Conservation (phyloP, 768 basidiomycete genomes). For the Neoboletus subvelutipes region DNA sequence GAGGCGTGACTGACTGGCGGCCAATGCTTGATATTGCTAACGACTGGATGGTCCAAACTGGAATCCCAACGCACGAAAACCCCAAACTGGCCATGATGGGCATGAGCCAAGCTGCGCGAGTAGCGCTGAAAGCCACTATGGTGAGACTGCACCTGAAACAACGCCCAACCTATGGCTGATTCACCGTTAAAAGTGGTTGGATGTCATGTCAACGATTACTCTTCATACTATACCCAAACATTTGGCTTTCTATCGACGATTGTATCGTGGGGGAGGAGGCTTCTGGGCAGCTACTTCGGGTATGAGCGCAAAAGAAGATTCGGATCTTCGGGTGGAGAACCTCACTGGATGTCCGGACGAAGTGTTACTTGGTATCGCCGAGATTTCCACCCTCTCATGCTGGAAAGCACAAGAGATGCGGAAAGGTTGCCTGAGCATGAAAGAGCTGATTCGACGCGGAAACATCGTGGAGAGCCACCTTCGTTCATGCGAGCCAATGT, state of each 20-base stretch:
- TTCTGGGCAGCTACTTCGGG: constrained; percentile 42
- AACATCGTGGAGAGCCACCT: constrained; percentile 69
- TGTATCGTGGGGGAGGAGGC: constrained; percentile 54
- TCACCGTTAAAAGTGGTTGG: constrained; percentile 60
- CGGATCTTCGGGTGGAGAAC: constrained; percentile 59
- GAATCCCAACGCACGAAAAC: constrained; percentile 62
- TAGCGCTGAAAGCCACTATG: constrained; percentile 69
- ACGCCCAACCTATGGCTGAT: constrained; percentile 11
- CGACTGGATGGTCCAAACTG: constrained; percentile 74
- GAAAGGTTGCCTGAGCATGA: constrained; percentile 66
- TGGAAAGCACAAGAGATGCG: constrained; percentile 70
- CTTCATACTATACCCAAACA: constrained; percentile 62
- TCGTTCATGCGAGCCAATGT: constrained; percentile 39
- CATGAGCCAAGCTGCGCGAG: constrained; percentile 53
- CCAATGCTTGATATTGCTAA: constrained; percentile 65
- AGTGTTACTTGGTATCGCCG: constrained; percentile 71
- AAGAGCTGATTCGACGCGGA: constrained; percentile 73
- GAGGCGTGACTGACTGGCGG: constrained; percentile 69
- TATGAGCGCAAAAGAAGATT: constrained; percentile 34
- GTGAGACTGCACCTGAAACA: constrained; percentile 44
- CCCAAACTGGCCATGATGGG: constrained; percentile 56
- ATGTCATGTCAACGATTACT: constrained; percentile 69
- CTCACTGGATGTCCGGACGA: constrained; percentile 80
- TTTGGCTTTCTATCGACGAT: constrained; percentile 60
- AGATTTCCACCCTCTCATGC: constrained; percentile 66